Conservation (phyloP, 352 stramenopile species). For the Phytophthora tubulina region DNA sequence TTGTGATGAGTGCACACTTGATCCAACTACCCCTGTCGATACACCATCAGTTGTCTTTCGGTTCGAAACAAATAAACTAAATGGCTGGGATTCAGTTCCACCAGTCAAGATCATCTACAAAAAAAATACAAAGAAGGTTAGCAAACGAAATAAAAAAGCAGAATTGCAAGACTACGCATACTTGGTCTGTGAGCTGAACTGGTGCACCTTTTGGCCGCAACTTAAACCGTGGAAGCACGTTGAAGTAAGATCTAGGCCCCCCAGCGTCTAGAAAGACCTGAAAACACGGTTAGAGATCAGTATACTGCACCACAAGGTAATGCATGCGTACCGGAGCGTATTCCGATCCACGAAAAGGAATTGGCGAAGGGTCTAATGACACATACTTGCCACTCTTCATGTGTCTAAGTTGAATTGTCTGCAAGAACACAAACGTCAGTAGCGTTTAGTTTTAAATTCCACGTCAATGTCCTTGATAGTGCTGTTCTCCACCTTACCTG, state of each 20-base stretch:
- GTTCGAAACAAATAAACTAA: constrained; percentile 75
- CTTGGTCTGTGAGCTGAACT: constrained; percentile 76
- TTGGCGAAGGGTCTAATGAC: constrained; percentile 51
- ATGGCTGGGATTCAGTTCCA: constrained; percentile 55
- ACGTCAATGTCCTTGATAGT: not conserved
- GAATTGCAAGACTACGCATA: constrained; percentile 15
- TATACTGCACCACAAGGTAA: not conserved
- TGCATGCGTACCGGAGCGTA: constrained; percentile 51
- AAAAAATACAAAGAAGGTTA: constrained; percentile 5
- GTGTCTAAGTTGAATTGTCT: constrained; percentile 72
- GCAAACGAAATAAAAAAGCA: not conserved
- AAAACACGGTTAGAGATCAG: constrained; percentile 28
- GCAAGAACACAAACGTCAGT: not conserved
- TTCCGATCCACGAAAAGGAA: constrained; percentile 64
- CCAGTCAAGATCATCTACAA: constrained; percentile 63
- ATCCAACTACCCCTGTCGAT: constrained; percentile 58
- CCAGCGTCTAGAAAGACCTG: constrained; percentile 64
- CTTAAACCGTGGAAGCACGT: constrained; percentile 69
- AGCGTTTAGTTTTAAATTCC: not conserved
- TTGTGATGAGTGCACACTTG: constrained; percentile 63
- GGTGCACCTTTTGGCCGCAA: constrained; percentile 69
- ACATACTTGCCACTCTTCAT: constrained; percentile 72
- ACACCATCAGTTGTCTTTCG: constrained; percentile 45
- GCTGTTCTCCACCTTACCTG: constrained; percentile 40
- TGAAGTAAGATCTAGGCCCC: constrained; percentile 61